Evolutionary conservation across 768 basidiomycete genomes (phyloP), one percentile per base, ranked within the genome.

Genomic region (Clitopilus hobsonii): DNA sequence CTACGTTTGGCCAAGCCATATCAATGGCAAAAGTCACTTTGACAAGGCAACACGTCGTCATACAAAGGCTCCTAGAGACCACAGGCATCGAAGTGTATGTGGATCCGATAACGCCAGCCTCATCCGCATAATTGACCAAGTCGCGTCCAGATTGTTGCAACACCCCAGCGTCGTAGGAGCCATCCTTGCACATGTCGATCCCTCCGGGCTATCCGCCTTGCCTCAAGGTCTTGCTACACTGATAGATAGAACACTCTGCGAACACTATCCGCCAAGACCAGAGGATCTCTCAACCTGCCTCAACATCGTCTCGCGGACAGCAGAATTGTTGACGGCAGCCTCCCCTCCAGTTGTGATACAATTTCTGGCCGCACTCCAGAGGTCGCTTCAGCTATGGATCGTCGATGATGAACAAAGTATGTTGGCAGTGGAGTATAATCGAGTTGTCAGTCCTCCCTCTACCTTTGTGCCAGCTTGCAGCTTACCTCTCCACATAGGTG

Each of bases 371-470:
- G 56, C 56, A 10, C 64, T 81, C 24, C 70, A 73, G 22, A 62
- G 69, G 28, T 65, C 79, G 20, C 59, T 85, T 4, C 70, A 69
- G 52, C 59, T 67, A 26, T 87, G 85, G 86, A 76, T 86, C 20
- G 71, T 71, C 38, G 85, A 86, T 55, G 71, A 71, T 30, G 41
- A 59, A 0, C 67, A 70, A 22, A 55, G 71, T 14, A 67, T 86
- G 49, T 59, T 68, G 2, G 71, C 73, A 3, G 61, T 70, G 6
- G 76, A 83, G 26, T 79, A 81, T 53, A 77, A 77, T 51, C 65
- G 70, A 48, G 57, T 80, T 56, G 86, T 86, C 63, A 36, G 78
- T 63, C 23, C 20, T 56, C 8, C 58, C 50, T 16, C 29, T 20
- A 49, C 28, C 13, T 20, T 41, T 10, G 20, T 50, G 1, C n/a